These are phyloP conservation scores for Kodamaea fukazawae DNA, from an alignment of 805 yeast species.

Conservation along the genomic window DNA sequence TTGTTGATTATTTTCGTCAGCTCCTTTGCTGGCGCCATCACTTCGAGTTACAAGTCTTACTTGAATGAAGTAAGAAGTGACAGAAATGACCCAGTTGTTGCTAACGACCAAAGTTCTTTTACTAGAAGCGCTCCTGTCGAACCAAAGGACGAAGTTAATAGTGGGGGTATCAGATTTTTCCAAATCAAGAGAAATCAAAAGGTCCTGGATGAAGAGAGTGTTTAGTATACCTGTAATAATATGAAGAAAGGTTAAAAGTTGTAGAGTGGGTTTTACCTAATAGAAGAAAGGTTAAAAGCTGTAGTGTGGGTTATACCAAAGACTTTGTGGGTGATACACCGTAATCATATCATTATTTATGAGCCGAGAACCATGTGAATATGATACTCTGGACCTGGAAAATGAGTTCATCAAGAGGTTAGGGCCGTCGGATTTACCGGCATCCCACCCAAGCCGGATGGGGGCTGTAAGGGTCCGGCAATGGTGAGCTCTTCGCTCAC, in stretches of 20 bases:
- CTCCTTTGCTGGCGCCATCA: conserved; percentile 50
- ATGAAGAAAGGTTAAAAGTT: background rate
- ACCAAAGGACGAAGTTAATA: conserved; percentile 38
- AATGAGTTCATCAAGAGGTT: too few species aligned
- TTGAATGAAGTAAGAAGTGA: conserved; percentile 35
- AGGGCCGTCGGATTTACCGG: too few species aligned
- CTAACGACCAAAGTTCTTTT: conserved; percentile 39
- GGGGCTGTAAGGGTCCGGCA: too few species aligned
- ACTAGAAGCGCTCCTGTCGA: conserved; percentile 36
- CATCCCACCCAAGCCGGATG: too few species aligned
- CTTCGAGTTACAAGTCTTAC: conserved; percentile 51
- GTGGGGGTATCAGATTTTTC: conserved; percentile 71
- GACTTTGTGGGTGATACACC: too few species aligned
- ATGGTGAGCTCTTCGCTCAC: too few species aligned
- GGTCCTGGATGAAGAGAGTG: conserved; percentile 44
- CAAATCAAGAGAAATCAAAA: conserved; percentile 59
- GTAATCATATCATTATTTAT: too few species aligned
- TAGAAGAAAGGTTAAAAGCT: background rate
- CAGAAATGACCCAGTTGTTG: conserved; percentile 18
- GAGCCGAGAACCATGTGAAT: too few species aligned
- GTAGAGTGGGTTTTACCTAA: too few species aligned
- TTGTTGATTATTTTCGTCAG: conserved; percentile 50
- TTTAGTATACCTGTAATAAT: conserved; percentile 19
- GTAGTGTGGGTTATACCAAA: too few species aligned
- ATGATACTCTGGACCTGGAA: too few species aligned